Evolutionary conservation across 176 grass and related monocot species (phyloP).

Genomic region (Carex parvula): DNA sequence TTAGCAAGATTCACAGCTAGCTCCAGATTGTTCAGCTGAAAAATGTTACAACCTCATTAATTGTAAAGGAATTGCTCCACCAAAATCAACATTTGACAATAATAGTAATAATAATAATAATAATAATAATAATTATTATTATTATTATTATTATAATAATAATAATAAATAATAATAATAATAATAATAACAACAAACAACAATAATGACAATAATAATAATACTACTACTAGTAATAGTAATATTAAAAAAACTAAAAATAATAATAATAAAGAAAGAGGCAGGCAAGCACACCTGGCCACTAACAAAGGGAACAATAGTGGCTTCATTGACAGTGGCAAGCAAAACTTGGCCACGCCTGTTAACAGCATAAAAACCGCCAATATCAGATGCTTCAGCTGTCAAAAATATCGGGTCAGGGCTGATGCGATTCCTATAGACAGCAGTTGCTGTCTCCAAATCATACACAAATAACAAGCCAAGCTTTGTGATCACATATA

Average conservation of each 20-base stretch:
- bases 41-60: constrained; percentile 13
- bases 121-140: too few species aligned
- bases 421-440: constrained; percentile 98
- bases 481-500: constrained; percentile 96
- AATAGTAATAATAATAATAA: constrained; percentile 7
- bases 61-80: background rate
- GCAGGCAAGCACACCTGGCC: constrained; percentile 57
- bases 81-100: constrained; percentile 16
- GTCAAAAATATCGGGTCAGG: constrained; percentile 98
- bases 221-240: constrained; percentile 5
- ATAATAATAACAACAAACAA: too few species aligned
- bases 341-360: constrained; percentile 93
- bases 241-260: constrained; percentile 23
- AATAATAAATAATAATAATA: too few species aligned
- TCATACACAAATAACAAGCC: constrained; percentile 97
- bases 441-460: constrained; percentile 85
- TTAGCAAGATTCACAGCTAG: constrained; percentile 98
- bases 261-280: constrained; percentile 4
- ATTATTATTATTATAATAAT: too few species aligned
- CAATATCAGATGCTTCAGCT: constrained; percentile 64
- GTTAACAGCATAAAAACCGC: constrained; percentile 98
- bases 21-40: constrained; percentile 95
- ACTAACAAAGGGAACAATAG: constrained; percentile 81
- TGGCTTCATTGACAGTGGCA: constrained; percentile 94
- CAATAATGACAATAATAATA: background rate